Percentiles rank a stretch among this genome's conserved stretches.
Evolutionary conservation across 2,329 filamentous ascomycete genomes (phyloP).

Genomic region (Neofusicoccum cordaticola): DNA sequence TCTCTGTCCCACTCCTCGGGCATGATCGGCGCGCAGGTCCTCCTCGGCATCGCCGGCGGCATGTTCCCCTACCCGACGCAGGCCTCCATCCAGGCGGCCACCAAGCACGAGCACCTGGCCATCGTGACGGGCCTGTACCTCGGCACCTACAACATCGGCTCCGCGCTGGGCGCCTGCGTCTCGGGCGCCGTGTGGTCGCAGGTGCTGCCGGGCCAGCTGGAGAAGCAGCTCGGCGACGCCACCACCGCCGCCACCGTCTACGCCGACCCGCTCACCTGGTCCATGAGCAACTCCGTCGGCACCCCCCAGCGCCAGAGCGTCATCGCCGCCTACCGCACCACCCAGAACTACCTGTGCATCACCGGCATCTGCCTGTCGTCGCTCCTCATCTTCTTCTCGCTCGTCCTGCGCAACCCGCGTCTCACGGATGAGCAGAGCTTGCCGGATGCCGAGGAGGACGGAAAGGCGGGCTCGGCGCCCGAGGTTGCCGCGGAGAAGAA

Average conservation of each 20-base stretch:
- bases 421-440: constrained; percentile 48
- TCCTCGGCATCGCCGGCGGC: constrained; percentile 63
- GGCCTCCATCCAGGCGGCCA: constrained; percentile 51
- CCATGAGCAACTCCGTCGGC: constrained; percentile 41
- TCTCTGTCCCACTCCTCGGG: constrained; percentile 48
- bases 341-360: constrained; percentile 50
- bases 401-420: constrained; percentile 46
- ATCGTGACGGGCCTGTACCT: constrained; percentile 64
- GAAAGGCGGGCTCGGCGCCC: neutral
- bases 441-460: constrained; percentile 36
- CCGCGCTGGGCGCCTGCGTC: constrained; percentile 58
- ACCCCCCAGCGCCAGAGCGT: constrained; percentile 44
- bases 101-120: constrained; percentile 57
- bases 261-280: constrained; percentile 42
- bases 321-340: constrained; percentile 45
- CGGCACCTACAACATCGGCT: constrained; percentile 62
- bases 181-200: constrained; percentile 64
- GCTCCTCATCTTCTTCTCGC: constrained; percentile 46
- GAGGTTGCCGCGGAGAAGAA: neutral
- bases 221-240: constrained; percentile 36
- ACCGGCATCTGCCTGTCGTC: constrained; percentile 50
- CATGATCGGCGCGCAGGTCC: constrained; percentile 60
- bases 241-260: constrained; percentile 42
- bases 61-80: constrained; percentile 57
- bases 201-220: constrained; percentile 50